Evolutionary conservation across 768 basidiomycete species (phyloP).

Genomic region (Pilatotrama ljubarskyi): DNA sequence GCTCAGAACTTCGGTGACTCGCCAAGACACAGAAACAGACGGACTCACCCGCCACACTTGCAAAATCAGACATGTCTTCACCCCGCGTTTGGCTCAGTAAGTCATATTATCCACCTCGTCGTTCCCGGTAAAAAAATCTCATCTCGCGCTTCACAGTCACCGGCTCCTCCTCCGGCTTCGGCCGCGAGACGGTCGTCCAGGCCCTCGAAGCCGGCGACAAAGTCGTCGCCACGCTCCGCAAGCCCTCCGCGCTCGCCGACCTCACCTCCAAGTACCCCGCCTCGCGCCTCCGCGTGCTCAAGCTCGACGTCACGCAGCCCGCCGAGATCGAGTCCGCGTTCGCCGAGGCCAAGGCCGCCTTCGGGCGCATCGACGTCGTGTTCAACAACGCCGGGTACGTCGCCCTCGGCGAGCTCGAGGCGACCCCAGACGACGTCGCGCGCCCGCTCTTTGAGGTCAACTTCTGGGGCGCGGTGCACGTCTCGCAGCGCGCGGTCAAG

Average conservation of each 20-base stretch:
- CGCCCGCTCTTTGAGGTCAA: conserved; percentile 39
- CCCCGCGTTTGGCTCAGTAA: conserved; percentile 20
- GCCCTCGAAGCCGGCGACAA: conserved; percentile 40
- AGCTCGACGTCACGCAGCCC: conserved; percentile 40
- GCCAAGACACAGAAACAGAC: no score
- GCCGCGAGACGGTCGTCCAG: conserved; percentile 36
- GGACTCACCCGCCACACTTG: no score
- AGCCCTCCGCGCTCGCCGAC: conserved; percentile 36
- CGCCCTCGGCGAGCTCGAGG: conserved; percentile 41
- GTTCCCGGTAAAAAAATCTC: background rate
- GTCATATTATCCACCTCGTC: background rate
- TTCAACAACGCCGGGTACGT: conserved; percentile 44
- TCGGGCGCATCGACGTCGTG: conserved; percentile 47
- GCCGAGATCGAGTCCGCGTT: conserved; percentile 39
- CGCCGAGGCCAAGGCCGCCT: conserved; percentile 33
- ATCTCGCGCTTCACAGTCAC: conserved; percentile 34
- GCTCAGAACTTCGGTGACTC: no score
- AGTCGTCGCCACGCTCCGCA: conserved; percentile 44
- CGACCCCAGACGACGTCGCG: conserved; percentile 32
- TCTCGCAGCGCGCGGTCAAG: conserved; percentile 25
- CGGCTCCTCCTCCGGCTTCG: conserved; percentile 43
- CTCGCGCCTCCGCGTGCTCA: conserved; percentile 38
- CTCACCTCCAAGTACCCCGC: conserved; percentile 31
- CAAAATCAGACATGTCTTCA: background rate
- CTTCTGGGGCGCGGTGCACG: conserved; percentile 26